Evolutionary conservation across 352 stramenopile genomes (phyloP).

Genomic region (Pythium phragmiticola): DNA sequence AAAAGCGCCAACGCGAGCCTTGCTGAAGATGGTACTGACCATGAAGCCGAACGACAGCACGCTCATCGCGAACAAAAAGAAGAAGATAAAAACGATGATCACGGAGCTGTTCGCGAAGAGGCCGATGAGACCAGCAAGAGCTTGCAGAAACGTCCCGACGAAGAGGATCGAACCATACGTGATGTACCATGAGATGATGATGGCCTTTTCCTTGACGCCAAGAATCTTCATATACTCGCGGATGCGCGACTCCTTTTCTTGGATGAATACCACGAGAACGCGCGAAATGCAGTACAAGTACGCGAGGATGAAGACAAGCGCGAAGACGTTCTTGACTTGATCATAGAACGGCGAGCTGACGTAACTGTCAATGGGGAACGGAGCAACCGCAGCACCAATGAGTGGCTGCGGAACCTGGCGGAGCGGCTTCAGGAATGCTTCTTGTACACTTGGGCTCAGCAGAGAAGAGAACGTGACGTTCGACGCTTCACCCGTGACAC

Average conservation of each 20-base stretch:
- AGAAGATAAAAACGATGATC: constrained; percentile 57
- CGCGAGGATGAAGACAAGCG: constrained; percentile 90
- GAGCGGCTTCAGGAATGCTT: constrained; percentile 45
- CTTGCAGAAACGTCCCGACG: constrained; percentile 46
- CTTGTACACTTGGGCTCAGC: constrained; percentile 4
- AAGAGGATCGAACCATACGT: constrained; percentile 72
- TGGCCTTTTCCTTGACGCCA: constrained; percentile 59
- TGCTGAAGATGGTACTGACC: constrained; percentile 64
- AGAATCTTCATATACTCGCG: constrained; percentile 93
- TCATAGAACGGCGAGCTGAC: constrained; percentile 75
- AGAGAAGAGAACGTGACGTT: constrained; percentile 21
- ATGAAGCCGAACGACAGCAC: constrained; percentile 73
- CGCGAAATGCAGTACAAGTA: constrained; percentile 92
- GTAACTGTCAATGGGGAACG: constrained; percentile 58
- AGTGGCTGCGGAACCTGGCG: constrained; percentile 61
- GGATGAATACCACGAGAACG: constrained; percentile 86
- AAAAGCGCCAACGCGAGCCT: constrained; percentile 50
- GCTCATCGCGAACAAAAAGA: constrained; percentile 74
- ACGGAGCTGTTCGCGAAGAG: background rate
- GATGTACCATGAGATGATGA: constrained; percentile 70
- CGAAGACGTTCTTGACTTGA: constrained; percentile 65
- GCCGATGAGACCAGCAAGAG: constrained; percentile 26
- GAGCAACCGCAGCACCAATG: constrained; percentile 39
- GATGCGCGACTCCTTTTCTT: constrained; percentile 90
- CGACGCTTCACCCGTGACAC: constrained; percentile 14